Base-by-base conservation (phyloP, 2,329 filamentous ascomycete genomes). In the Cladosporium colombiae region DNA sequence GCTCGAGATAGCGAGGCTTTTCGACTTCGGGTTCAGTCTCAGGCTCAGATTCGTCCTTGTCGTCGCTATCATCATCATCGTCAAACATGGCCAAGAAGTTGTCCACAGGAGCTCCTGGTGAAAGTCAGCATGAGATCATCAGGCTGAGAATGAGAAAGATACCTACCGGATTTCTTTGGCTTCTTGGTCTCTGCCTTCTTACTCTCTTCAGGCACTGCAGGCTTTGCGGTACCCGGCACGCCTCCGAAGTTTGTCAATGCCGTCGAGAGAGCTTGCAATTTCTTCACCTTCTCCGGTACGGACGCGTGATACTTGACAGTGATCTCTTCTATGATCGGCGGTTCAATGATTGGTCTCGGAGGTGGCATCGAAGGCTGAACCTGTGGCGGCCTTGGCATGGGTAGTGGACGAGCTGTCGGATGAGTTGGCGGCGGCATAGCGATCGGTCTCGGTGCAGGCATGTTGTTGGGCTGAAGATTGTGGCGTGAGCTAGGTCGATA, bases 221-320 rank as follows among this genome's bases (percentile, higher is more conserved):
- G 18, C 23, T 63, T 63, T 11, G 21, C 18, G 13, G 61, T 27
- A 53, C 50, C 57, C 16, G 70, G 70, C 23, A 73, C 69, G 33
- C 73, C 72, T 44, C 73, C 73, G 46, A 75, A 74, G 31, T 70
- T 69, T 6, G 69, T 72, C 25, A 75, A 66, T 16, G 72, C 69
- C 5, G 62, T 52, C 21, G 73, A 74, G 49, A 74, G 64, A 29
- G 66, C 66, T 33, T 72, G 65, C 2, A 74, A 67, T 64, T 71
- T 74, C 13, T 69, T 65, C 16, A 73, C 67, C 70, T 74, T 74
- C 23, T 70, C 64, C 14, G 63, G 61, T 16, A 74, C 67, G 29
- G 61, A 31, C 55, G 61, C 61, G 23, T 63, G 61, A 46, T 56
- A 63, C 37, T 63, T 63, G 33, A 63, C 61, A 31, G 23, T 63